Evolutionary conservation across 192 early-diverging fungal genomes (phyloP), one percentile per base, ranked within the genome.

Genomic region (Rhizoclosmatium sp.): DNA sequence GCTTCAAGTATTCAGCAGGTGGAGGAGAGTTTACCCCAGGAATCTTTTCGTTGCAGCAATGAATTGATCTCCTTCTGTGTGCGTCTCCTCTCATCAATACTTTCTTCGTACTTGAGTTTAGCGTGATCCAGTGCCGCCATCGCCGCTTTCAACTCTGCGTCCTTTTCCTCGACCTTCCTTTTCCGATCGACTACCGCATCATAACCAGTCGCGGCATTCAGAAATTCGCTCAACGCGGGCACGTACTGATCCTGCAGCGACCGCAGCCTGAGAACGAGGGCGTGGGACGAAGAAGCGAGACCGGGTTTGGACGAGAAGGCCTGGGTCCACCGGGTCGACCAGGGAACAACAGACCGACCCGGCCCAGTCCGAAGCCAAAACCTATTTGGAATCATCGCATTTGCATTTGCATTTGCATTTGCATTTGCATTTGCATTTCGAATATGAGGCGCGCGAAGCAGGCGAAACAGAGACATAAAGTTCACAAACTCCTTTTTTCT

Each of bases 21-120:
- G 9, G 40, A 45, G 39, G 54, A 9, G 61, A 59, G 14, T 58
- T 71, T 39, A 69, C 72, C 48, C 84, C 81, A 83, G 0, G 82
- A 76, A 59, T 85, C 82, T 54, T 88, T 85, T 14, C 85, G 66
- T 74, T 85, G 72, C 59, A 82, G 62, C 42, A 89, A 64, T 14
- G 84, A 81, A 47, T 81, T 86, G 59, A 87, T 47, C 74, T 89
- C 85, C 62, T 79, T 66, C 74, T 89, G 87, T 42, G 77, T 81
- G 39, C 73, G 60, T 54, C 82, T 23, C 14, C 85, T 71, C 77
- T 87, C 84, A 10, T 89, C 87, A 47, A 89, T 86, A 65, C 59
- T 80, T 10, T 48, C n/a, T 72, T 89, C 85, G 69, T 87, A 89
- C n/a, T 45, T 48, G n/a, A 19, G 12, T 73, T 87, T 85, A 3